A percentile compares a stretch with the other conserved stretches of the same genome.
phyloP scores from a whole-genome alignment of 2,329 filamentous ascomycete genomes.

The Aureobasidium musti region DNA sequence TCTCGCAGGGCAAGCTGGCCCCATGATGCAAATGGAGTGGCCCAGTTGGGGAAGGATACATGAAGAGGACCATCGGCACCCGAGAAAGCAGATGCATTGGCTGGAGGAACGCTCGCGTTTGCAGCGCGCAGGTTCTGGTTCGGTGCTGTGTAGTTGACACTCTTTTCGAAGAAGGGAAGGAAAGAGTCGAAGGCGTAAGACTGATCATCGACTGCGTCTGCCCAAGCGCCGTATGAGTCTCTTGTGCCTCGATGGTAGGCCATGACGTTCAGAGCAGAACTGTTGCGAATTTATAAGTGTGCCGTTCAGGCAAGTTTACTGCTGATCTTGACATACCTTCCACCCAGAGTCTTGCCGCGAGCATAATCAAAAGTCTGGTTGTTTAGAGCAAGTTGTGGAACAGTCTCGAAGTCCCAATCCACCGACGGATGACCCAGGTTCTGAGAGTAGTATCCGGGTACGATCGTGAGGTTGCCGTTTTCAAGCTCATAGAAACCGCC shows the following conservation, averaged over 20 bases:
- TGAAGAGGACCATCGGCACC: constrained; percentile 37
- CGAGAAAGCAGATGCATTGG: constrained; percentile 34
- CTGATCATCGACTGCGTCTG: constrained; percentile 42
- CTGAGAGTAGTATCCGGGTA: constrained; percentile 10
- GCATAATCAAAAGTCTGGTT: constrained; percentile 34
- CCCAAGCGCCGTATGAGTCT: constrained; percentile 42
- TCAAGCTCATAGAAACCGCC: constrained; percentile 35
- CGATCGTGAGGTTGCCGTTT: constrained; percentile 24
- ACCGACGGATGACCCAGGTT: background rate
- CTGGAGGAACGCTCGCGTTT: constrained; percentile 35
- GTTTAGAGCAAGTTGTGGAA: constrained; percentile 29
- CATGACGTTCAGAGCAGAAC: constrained; percentile 36
- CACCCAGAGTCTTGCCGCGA: constrained; percentile 38
- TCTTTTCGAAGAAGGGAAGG: constrained; percentile 35
- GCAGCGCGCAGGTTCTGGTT: constrained; percentile 32
- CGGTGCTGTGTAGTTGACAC: constrained; percentile 34
- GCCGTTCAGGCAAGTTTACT: too few relatives aligned
- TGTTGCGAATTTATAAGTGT: background rate
- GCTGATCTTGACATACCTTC: constrained; percentile 22
- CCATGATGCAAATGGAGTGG: constrained; percentile 39
- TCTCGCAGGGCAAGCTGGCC: constrained; percentile 35
- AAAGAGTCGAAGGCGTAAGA: constrained; percentile 38
- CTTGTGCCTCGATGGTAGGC: constrained; percentile 39
- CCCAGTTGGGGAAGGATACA: constrained; percentile 39
- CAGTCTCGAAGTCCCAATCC: background rate